These are phyloP conservation scores for Pleochaeta shiraiana DNA, from an alignment of 2,329 filamentous ascomycete genomes.

Conservation along the genomic window DNA sequence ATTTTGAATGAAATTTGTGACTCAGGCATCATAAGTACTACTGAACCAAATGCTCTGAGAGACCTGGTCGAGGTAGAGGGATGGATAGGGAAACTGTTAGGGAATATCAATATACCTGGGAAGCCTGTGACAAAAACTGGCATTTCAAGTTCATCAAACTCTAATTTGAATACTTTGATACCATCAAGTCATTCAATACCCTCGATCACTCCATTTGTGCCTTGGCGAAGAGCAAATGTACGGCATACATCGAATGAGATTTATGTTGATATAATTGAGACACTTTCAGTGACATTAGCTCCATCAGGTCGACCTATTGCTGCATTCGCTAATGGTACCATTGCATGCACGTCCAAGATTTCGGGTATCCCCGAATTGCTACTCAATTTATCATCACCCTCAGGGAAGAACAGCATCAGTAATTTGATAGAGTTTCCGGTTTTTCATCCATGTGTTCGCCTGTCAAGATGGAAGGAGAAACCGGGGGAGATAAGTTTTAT, in stretches of 20 bases:
- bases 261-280: constrained; percentile 90
- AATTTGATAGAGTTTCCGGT: constrained; percentile 70
- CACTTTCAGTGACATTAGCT: constrained; percentile 66
- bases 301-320: constrained; percentile 75
- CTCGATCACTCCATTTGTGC: constrained; percentile 35
- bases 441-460: constrained; percentile 85
- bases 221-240: constrained; percentile 83
- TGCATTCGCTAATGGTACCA: constrained; percentile 75
- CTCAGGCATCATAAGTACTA: constrained; percentile 69
- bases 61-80: constrained; percentile 86
- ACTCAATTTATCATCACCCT: constrained; percentile 56
- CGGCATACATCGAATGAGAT: constrained; percentile 93
- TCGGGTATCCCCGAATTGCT: constrained; percentile 86
- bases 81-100: constrained; percentile 70
- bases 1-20: constrained; percentile 93
- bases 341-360: constrained; percentile 88
- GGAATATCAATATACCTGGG: constrained; percentile 68
- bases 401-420: constrained; percentile 54
- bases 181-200: constrained; percentile 17
- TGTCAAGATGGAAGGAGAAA: constrained; percentile 73
- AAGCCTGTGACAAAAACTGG: constrained; percentile 13
- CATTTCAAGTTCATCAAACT: constrained; percentile 13
- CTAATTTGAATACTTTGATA: constrained; percentile 16
- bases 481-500: constrained; percentile 91
- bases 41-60: constrained; percentile 77